Base-by-base conservation (phyloP, 768 basidiomycete species). In the Leccinum rimulosum region DNA sequence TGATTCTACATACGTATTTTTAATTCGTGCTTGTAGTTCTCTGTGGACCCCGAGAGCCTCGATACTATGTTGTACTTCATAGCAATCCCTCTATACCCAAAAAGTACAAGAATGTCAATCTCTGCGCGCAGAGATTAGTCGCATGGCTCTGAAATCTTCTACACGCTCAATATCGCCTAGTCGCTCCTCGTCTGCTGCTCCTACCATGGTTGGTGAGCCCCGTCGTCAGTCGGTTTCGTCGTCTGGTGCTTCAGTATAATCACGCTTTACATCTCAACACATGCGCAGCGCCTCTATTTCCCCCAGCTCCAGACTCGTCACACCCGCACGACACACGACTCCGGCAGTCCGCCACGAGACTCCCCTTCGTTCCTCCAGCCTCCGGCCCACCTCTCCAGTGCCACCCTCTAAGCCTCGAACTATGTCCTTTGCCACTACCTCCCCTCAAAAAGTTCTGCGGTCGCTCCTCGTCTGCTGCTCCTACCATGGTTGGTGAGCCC, bases 31-130 rank as follows among this genome's bases (percentile, higher is more conserved):
- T 7, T 36, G 35, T 36, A 36, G 35, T 14, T 36, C 35, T 36
- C 35, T 36, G 2, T 36, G 35, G 35, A 36, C 22, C 14, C 35
- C 35, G 6, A 36, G 35, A 11, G 35, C 35, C 35, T 36, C 22
- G 22, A 22, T 22, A 22, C 22, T 22, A 22, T 22, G 22, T 22
- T 22, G 22, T 22, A 22, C 22, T 22, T 62, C 58, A 59, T 67
- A 88, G 87, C 83, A 84, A 71, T 69, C 79, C 55, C 78, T 81
- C 70, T 85, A 84, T 73, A 75, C 79, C 62, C 83, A 85, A 77
- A 87, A 87, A 80, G 79, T 83, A 57, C 86, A 86, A 75, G 89
- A 91, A 75, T 84, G 80, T 68, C 85, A 87, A 69, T 79, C 79
- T 65, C 79, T 90, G 48, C 85, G 84, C 56, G 79, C 80, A 58